Evolutionary conservation across 1,139 yeast genomes (phyloP).

Genomic region (Arxiozyma bovina): DNA sequence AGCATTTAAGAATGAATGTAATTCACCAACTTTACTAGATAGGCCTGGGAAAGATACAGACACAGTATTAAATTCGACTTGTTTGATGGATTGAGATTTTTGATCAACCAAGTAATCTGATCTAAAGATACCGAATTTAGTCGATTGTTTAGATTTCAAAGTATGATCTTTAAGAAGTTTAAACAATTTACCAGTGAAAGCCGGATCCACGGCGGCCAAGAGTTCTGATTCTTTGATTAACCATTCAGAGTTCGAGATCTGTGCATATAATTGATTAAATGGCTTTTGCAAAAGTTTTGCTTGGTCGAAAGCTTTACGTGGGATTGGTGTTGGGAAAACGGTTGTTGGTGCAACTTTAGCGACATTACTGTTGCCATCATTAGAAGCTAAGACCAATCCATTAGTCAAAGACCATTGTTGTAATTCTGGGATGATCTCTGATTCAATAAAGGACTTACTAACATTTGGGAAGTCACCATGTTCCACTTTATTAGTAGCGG

Average conservation of each 20-base stretch:
- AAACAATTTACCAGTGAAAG: constrained; percentile 75
- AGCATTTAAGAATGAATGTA: constrained; percentile 59
- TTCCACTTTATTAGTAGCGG: constrained; percentile 4
- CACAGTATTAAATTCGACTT: constrained; percentile 91
- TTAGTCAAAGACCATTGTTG: constrained; percentile 72
- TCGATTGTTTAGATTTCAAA: constrained; percentile 50
- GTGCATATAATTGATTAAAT: constrained; percentile 68
- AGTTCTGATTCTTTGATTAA: constrained; percentile 46
- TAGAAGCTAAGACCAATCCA: constrained; percentile 54
- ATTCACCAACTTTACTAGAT: constrained; percentile 66
- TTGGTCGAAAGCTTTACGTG: constrained; percentile 51
- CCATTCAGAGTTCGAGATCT: constrained; percentile 47
- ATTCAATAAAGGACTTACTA: constrained; percentile 7
- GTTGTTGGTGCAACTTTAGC: constrained; percentile 77
- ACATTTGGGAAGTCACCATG: constrained; percentile 11
- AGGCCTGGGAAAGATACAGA: constrained; percentile 93
- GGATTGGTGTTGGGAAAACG: constrained; percentile 82
- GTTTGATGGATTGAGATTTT: constrained; percentile 52
- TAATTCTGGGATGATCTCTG: constrained; percentile 37
- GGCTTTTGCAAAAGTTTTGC: constrained; percentile 60
- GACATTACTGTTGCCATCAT: constrained; percentile 38
- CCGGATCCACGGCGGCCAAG: constrained; percentile 53
- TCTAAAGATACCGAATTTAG: constrained; percentile 78
- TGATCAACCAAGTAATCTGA: constrained; percentile 80
- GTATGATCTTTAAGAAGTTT: constrained; percentile 45